phyloP scores from a whole-genome alignment of 352 stramenopile genomes.

The Phytophthora palmivora region DNA sequence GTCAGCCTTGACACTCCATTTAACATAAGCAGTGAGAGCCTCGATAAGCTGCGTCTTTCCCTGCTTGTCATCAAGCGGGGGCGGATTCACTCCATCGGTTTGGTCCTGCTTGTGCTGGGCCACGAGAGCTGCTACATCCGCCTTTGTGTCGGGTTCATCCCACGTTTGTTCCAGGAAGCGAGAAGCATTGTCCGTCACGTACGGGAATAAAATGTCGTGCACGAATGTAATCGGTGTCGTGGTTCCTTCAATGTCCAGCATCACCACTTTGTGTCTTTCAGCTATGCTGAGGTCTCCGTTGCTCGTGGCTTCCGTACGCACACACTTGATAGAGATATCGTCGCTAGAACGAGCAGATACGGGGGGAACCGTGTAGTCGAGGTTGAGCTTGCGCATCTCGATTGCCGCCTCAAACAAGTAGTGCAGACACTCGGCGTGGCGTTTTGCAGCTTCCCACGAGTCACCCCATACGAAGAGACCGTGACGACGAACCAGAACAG shows the following conservation, averaged over 20 bases:
- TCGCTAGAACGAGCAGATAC: conserved; percentile 52
- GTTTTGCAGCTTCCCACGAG: conserved; percentile 96
- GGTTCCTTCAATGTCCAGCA: conserved; percentile 97
- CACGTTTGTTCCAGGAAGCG: conserved; percentile 68
- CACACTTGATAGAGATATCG: conserved; percentile 51
- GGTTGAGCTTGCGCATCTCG: conserved; percentile 88
- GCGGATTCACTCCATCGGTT: conserved; percentile 38
- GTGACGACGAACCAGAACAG: conserved; percentile 95
- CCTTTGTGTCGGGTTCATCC: conserved; percentile 53
- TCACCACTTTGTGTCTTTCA: conserved; percentile 89
- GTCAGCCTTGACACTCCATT: conserved; percentile 78
- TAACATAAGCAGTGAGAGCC: conserved; percentile 60
- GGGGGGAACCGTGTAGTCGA: conserved; percentile 73
- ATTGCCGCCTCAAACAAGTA: conserved; percentile 95
- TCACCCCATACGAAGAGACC: conserved; percentile 97
- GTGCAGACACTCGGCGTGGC: conserved; percentile 96
- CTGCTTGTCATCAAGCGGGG: conserved; percentile 27
- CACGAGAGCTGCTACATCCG: conserved; percentile 54
- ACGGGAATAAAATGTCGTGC: conserved; percentile 95
- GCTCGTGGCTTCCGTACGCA: conserved; percentile 30
- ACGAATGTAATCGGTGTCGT: conserved; percentile 97
- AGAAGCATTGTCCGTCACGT: conserved; percentile 71
- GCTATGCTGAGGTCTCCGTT: conserved; percentile 50
- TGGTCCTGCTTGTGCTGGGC: conserved; percentile 55
- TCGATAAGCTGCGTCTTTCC: conserved; percentile 40